Percentiles rank a stretch among this genome's conserved stretches.
Conservation (phyloP, 2,329 filamentous ascomycete species). For the Neopestalotiopsis clavispora region DNA sequence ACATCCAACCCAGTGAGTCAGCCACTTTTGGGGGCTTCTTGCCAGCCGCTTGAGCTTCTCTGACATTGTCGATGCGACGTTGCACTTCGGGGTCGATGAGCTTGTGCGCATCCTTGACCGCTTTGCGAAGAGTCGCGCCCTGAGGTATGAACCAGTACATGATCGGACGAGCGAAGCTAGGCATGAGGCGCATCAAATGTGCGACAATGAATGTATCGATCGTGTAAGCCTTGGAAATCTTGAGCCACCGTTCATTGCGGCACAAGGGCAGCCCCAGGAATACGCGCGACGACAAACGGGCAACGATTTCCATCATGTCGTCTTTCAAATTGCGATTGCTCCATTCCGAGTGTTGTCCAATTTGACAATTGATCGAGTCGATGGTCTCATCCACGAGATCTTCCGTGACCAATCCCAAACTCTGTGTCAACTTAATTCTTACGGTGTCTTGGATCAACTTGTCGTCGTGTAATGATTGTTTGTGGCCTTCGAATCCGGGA, state of each 20-base stretch:
- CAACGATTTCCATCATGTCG: conserved; percentile 47
- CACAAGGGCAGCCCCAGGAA: conserved; percentile 52
- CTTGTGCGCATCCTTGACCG: conserved; percentile 40
- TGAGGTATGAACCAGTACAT: conserved; percentile 50
- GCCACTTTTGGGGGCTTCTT: conserved; percentile 37
- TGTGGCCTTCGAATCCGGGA: conserved; percentile 1
- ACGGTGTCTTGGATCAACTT: not conserved
- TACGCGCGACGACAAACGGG: conserved; percentile 53
- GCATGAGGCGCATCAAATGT: conserved; percentile 45
- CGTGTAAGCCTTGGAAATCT: conserved; percentile 47
- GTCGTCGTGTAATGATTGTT: not conserved
- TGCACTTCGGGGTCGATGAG: conserved; percentile 40
- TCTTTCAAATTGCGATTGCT: conserved; percentile 38
- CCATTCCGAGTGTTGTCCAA: conserved; percentile 43
- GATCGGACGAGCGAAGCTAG: conserved; percentile 42
- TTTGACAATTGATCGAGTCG: conserved; percentile 35
- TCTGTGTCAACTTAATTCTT: conserved; percentile 5
- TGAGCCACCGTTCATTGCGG: conserved; percentile 52
- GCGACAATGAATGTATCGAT: conserved; percentile 41
- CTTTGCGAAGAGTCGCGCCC: conserved; percentile 40
- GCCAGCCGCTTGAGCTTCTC: conserved; percentile 29
- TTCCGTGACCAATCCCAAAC: not conserved
- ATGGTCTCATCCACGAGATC: conserved; percentile 7
- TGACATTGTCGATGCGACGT: conserved; percentile 32
- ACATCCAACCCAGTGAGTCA: conserved; percentile 50